Base-by-base conservation (phyloP, 306 rosid genomes). In the Erythrophleum fordii region DNA sequence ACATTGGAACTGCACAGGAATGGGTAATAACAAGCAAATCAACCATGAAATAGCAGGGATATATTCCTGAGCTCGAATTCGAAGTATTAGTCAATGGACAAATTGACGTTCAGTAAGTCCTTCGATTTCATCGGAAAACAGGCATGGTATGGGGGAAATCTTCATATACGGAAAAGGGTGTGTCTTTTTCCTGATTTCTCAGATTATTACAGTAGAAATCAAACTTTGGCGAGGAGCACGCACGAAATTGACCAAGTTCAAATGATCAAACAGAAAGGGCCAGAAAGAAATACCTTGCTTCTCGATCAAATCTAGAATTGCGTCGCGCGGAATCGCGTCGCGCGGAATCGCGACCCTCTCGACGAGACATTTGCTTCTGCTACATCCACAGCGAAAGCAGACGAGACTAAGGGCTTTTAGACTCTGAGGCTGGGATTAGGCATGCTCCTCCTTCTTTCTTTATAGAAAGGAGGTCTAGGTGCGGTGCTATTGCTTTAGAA, bases 271-370 rank as follows among this genome's bases (percentile, higher is more conserved):
- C 6, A 7, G 17, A 11, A 12, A 46, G 22, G 76, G 39, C 14
- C 42, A 80, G 76, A 75, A n/a, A 78, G 3, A 68, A 17, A 61
- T 70, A 93, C 99, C 99, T 93, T 75, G 94, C 84, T 62, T 93
- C 91, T 75, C 91, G 85, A 81, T 91, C 98, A 76, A 91, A 87
- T 71, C 89, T 85, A 42, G 98, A 91, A 78, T 86, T 94, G 69
- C 88, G 91, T 60, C 94, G 93, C 73, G 66, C 92, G 39, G 91
- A 91, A 45, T 95, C 85, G 35, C 91, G 90, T 60, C 94, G 93
- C 73, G 66, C 92, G 39, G 91, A 91, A 45, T 95, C 85, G 35
- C 91, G 90, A 83, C 31, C 37, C 81, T 88, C 95, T 70, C 93
- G 94, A 77, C 81, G 90, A 77, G 99, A 93, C 97, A 93, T 89